Conservation (phyloP, 345 rosid species). For the thale cress (Arabidopsis thaliana) region DNA sequence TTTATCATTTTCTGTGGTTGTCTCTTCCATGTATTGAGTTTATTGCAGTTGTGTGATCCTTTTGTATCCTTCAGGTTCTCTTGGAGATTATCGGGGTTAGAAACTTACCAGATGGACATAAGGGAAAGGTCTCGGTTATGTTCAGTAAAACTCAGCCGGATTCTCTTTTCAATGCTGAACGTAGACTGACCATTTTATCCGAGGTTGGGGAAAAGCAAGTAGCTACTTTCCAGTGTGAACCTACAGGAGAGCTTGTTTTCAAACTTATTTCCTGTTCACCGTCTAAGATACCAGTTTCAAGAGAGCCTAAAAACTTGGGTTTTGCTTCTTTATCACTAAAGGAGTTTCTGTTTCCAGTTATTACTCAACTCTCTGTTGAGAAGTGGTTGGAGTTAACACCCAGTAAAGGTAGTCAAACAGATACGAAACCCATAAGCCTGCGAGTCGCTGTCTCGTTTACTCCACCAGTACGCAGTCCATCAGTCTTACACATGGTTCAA, state of each 20-base stretch:
- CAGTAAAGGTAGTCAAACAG: constrained; percentile 46
- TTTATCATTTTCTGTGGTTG: background rate
- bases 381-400: constrained; percentile 78
- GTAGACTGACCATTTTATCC: constrained; percentile 63
- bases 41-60: constrained; percentile 15
- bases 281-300: constrained; percentile 48
- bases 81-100: constrained; percentile 64
- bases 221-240: constrained; percentile 79
- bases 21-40: background rate
- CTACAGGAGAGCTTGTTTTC: constrained; percentile 75
- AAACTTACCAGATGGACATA: constrained; percentile 70
- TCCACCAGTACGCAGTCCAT: constrained; percentile 62
- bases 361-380: constrained; percentile 67
- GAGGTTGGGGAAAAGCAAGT: constrained; percentile 68
- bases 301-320: constrained; percentile 63
- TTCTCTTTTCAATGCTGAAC: constrained; percentile 61
- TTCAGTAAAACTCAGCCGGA: constrained; percentile 77
- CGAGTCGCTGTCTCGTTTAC: constrained; percentile 75
- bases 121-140: constrained; percentile 64
- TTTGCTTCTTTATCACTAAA: constrained; percentile 62
- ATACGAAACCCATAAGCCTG: constrained; percentile 62
- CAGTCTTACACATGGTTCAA: constrained; percentile 60
- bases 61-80: constrained; percentile 30
- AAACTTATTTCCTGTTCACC: constrained; percentile 66
- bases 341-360: constrained; percentile 62